Evolutionary conservation across 2,329 filamentous ascomycete species (phyloP).

Genomic region (Pseudofabraea citricarpa): DNA sequence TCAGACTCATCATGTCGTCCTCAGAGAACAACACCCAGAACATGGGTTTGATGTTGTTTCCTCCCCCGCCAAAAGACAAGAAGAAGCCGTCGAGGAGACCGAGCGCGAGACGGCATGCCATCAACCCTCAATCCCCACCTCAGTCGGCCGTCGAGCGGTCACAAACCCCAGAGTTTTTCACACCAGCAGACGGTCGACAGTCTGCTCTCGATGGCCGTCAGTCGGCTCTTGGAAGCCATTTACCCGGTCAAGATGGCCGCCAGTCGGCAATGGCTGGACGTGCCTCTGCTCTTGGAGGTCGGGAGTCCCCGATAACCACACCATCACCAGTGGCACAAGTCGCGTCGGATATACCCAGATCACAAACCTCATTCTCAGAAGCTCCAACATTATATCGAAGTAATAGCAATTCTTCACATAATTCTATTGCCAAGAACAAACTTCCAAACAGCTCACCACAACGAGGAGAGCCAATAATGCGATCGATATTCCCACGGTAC

Average conservation of each 20-base stretch:
- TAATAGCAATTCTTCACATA: slow-evolving; percentile 45
- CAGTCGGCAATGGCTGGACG: slow-evolving; percentile 10
- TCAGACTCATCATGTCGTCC: slow-evolving; percentile 17
- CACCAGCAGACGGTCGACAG: slow-evolving; percentile 9
- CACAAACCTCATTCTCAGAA: slow-evolving; percentile 47
- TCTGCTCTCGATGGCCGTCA: slow-evolving; percentile 13
- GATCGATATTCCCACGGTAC: slow-evolving; percentile 74
- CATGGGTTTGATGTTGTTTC: slow-evolving; percentile 27
- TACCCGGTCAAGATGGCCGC: slow-evolving; percentile 7
- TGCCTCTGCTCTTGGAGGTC: slow-evolving; percentile 8
- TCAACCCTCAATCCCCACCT: slow-evolving; percentile 16
- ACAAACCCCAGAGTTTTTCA: slow-evolving; percentile 16
- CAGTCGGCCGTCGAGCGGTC: slow-evolving; percentile 17
- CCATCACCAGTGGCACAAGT: slow-evolving; percentile 20
- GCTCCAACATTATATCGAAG: slow-evolving; percentile 44
- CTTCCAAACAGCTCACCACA: slow-evolving; percentile 25
- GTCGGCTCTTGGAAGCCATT: slow-evolving; percentile 3
- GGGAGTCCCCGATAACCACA: slow-evolving; percentile 6
- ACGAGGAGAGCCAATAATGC: slow-evolving; percentile 40
- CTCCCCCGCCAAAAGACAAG: slow-evolving; percentile 25
- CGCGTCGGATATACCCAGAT: slow-evolving; percentile 30
- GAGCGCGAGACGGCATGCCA: slow-evolving; percentile 20
- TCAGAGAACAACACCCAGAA: slow-evolving; percentile 16
- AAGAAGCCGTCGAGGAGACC: slow-evolving; percentile 21
- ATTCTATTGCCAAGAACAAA: slow-evolving; percentile 50